These are phyloP conservation scores for Ceratobasidium sp. DNA, from an alignment of 1,284 basidiomycete species.

Conservation along the genomic window DNA sequence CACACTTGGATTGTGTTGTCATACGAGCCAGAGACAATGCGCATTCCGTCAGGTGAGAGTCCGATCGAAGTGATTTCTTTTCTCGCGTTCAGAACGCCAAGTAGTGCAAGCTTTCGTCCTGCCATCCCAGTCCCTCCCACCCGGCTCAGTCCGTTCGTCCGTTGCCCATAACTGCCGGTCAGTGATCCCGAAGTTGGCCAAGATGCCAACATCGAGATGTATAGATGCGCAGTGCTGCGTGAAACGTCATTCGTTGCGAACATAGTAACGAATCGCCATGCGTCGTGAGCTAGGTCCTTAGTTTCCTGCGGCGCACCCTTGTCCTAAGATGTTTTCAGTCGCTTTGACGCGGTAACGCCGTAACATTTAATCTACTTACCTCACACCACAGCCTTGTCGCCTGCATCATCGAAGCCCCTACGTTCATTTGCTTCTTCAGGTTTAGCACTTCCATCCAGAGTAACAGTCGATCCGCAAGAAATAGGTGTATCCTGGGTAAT, in stretches of 20 bases:
- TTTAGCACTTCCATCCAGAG: too few relatives aligned
- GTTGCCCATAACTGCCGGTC: not conserved
- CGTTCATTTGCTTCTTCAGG: too few relatives aligned
- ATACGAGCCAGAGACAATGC: not conserved
- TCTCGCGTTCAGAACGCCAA: not conserved
- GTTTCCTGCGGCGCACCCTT: not conserved
- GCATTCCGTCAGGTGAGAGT: not conserved
- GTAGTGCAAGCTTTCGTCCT: not conserved
- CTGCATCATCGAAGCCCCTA: too few relatives aligned
- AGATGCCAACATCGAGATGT: conserved; percentile 1
- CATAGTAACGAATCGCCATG: not conserved
- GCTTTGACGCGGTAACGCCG: too few relatives aligned
- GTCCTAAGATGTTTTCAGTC: too few relatives aligned
- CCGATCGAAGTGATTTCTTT: not conserved
- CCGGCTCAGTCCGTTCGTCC: not conserved
- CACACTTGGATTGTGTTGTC: conserved; percentile 17
- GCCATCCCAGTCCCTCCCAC: not conserved
- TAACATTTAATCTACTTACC: too few relatives aligned
- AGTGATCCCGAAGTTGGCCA: not conserved
- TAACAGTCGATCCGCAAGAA: conserved; percentile 10
- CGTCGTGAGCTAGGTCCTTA: not conserved
- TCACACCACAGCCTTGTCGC: too few relatives aligned
- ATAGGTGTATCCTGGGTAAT: not conserved
- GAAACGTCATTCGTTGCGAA: not conserved
- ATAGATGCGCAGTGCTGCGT: not conserved